Base-by-base conservation (phyloP, 257 asterid genomes). In the Echites panduratus region DNA sequence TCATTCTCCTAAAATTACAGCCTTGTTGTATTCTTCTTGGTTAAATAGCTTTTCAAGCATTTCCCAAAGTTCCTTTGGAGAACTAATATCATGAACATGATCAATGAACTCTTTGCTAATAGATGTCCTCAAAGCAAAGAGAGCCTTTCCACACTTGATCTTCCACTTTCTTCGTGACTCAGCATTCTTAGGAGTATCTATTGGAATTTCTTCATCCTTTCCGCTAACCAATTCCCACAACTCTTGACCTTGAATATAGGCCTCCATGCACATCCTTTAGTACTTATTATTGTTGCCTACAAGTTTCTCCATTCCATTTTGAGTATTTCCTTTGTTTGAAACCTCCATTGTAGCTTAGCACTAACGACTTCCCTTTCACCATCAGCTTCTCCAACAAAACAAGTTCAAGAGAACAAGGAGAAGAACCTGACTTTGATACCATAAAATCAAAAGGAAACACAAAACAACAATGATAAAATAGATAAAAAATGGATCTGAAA, bases 121-220 rank as follows among this genome's bases (percentile, higher is more conserved):
- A 16, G 73, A 67, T 0, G 73, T 66, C 40, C 79, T 26, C 64
- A 81, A 56, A 47, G 72, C 20, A 74, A 74, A 74, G 4, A 75
- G 24, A 20, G 75, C 52, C 44, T 79, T 74, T 2, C 70, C 56
- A 41, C 72, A 78, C 7, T 68, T 78, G 17, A 73, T 73, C 71
- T 56, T 77, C 53, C 78, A 78, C 13, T 68, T 78, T 27, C 75
- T 47, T 6, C 58, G 52, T 40, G 49, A 19, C n/a, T 70, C 74
- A 4, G 14, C 50, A 75, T 72, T 79, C 2, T 75, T 4, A 0
- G 72, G 70, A 17, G 68, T 47, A 13, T 79, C 74, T 6, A 24
- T 43, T 0, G 77, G 64, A 58, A 79, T 75, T 11, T 22, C n/a
- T 13, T 6, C 2, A 29, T 67, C 71, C 4, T 6, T 26, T 35